Base-by-base conservation (phyloP, 192 early-diverging fungal genomes). In the Coemansia sp. region DNA sequence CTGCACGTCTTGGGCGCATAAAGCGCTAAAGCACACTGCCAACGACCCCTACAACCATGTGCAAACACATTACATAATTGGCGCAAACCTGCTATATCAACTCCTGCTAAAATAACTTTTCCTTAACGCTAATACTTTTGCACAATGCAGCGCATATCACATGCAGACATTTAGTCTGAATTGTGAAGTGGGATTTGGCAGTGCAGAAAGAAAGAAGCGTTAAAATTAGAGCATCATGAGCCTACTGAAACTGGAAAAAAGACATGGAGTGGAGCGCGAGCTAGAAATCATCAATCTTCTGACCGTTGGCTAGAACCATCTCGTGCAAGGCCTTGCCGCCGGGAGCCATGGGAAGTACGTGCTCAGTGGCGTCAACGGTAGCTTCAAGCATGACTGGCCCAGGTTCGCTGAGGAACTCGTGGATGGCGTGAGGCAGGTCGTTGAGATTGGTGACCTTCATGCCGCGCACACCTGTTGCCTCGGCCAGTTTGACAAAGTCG, bases 401-500 rank as follows among this genome's bases (percentile, higher is more conserved):
- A 8, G 80, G 75, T 68, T 78, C 76, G 67, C 90, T 86, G 60
- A 99, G 75, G 84, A 99, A 99, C 76, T 96, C 93, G 50, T 86
- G 85, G 86, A 99, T 96, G 62, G 85, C 90, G 5, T 72, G 86
- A 10, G 92, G 88, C 25, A 99, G 84, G 63, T 99, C 94, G 63
- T 93, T 87, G 70, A 87, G 87, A 11, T 89, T 93, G 33, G 87
- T 86, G 39, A 88, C 91, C 55, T 93, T 90, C 64, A 99, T 71
- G 59, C 92, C 95, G 80, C 91, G 91, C 70, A 93, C 90, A 42
- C 88, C 88, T 93, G 98, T 95, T 7, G 91, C 78, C 80, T 98
- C 97, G 51, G 97, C 93, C 25, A 99, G 85, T 83, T 98, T 96
- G 65, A 95, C 93, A 86, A 99, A 99, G 75, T 99, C 94, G 23